These are phyloP conservation scores for Centrapalus pauciflorus DNA, from an alignment of 129 eudicot genomes.

Conservation along the genomic window DNA sequence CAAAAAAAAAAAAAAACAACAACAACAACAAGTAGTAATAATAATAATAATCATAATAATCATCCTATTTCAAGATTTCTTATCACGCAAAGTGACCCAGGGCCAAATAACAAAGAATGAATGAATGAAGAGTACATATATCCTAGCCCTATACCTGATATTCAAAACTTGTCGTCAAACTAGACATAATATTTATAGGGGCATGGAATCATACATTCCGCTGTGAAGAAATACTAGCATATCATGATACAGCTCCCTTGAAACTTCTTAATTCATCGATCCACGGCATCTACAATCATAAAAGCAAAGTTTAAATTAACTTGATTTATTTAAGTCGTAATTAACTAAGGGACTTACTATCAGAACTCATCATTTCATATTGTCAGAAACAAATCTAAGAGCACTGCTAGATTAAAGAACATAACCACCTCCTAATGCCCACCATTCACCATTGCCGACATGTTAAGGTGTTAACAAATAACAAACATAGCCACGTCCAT, in stretches of 20 bases:
- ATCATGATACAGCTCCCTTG: conserved; percentile 25
- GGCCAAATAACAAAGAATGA: background rate
- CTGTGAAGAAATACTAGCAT: conserved; percentile 9
- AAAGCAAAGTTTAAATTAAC: background rate
- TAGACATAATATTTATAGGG: background rate
- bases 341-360: background rate
- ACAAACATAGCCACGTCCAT: background rate
- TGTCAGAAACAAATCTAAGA: background rate
- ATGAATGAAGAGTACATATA: background rate
- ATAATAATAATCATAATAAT: too few species aligned
- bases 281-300: conserved; percentile 77
- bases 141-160: background rate
- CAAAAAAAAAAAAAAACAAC: too few species aligned
- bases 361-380: background rate
- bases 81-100: too few species aligned
- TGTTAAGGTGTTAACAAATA: too few species aligned
- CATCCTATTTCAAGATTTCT: too few species aligned
- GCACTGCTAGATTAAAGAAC: background rate
- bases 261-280: conserved; percentile 66
- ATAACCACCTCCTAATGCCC: background rate
- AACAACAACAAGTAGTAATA: too few species aligned
- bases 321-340: background rate
- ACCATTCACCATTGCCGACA: background rate
- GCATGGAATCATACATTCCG: background rate
- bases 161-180: background rate